These are phyloP conservation scores for Didymella glomerata DNA, from an alignment of 2,329 filamentous ascomycete species.

Conservation along the genomic window DNA sequence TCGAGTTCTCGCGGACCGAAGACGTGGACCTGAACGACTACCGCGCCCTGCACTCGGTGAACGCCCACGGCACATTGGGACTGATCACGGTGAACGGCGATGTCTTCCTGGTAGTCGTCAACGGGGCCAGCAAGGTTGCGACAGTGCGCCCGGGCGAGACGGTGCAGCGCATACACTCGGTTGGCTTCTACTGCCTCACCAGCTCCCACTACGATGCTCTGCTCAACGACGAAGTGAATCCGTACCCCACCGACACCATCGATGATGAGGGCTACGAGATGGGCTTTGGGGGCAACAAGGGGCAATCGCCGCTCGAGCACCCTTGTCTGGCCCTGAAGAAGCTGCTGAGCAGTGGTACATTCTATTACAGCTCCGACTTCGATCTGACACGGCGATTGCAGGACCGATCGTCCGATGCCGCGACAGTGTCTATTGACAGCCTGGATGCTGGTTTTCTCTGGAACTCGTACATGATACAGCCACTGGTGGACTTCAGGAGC, in stretches of 20 bases:
- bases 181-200: slow-evolving; percentile 93
- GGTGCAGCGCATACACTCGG: slow-evolving; percentile 83
- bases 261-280: slow-evolving; percentile 63
- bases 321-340: slow-evolving; percentile 92
- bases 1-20: slow-evolving; percentile 77
- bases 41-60: slow-evolving; percentile 74
- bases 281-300: slow-evolving; percentile 63
- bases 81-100: slow-evolving; percentile 84
- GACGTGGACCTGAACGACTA: slow-evolving; percentile 77
- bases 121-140: slow-evolving; percentile 78
- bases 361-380: slow-evolving; percentile 99
- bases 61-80: slow-evolving; percentile 85
- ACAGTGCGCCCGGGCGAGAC: slow-evolving; percentile 87
- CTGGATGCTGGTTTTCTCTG: slow-evolving; percentile 93
- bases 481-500: slow-evolving; percentile 87
- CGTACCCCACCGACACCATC: slow-evolving; percentile 62
- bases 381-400: slow-evolving; percentile 93
- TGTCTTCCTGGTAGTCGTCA: slow-evolving; percentile 91
- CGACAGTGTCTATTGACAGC: slow-evolving; percentile 88
- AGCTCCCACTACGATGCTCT: slow-evolving; percentile 85
- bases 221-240: slow-evolving; percentile 64
- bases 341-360: slow-evolving; percentile 89
- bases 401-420: slow-evolving; percentile 80
- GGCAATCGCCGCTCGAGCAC: slow-evolving; percentile 79
- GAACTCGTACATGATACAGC: slow-evolving; percentile 99